Evolutionary conservation across 2,329 filamentous ascomycete genomes (phyloP).

Genomic region (Pseudogymnoascus sp.): DNA sequence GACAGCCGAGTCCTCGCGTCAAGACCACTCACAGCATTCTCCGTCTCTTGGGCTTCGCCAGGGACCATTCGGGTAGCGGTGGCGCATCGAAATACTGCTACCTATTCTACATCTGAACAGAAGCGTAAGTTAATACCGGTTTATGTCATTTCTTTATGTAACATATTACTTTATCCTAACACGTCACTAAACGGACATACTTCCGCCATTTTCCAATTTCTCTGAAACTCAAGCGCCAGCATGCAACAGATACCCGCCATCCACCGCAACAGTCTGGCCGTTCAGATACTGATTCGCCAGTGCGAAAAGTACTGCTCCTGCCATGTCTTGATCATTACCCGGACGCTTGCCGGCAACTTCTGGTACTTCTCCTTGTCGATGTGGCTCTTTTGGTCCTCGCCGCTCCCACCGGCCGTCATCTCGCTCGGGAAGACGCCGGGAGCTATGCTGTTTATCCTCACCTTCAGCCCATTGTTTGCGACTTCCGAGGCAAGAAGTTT

Average conservation of each 20-base stretch:
- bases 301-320: slow-evolving; percentile 46
- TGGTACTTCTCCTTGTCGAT: slow-evolving; percentile 45
- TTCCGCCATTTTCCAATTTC: too few species aligned
- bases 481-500: slow-evolving; percentile 48
- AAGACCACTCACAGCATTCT: too few species aligned
- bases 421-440: slow-evolving; percentile 51
- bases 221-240: slow-evolving; percentile 23
- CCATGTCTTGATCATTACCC: slow-evolving; percentile 53
- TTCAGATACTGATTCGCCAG: slow-evolving; percentile 37
- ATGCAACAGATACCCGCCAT: slow-evolving; percentile 44
- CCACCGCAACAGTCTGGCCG: slow-evolving; percentile 38
- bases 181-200: too few species aligned
- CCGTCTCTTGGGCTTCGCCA: too few species aligned
- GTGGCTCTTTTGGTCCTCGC: slow-evolving; percentile 46
- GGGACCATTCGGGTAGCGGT: too few species aligned
- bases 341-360: slow-evolving; percentile 43
- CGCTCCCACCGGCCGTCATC: slow-evolving; percentile 45
- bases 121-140: too few species aligned
- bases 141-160: too few species aligned
- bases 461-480: slow-evolving; percentile 40
- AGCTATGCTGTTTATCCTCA: slow-evolving; percentile 50
- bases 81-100: too few species aligned
- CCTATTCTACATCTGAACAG: too few species aligned
- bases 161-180: too few species aligned
- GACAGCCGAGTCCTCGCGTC: too few species aligned